Evolutionary conservation across 352 stramenopile species (phyloP).

Genomic region (Globisporangium polare): DNA sequence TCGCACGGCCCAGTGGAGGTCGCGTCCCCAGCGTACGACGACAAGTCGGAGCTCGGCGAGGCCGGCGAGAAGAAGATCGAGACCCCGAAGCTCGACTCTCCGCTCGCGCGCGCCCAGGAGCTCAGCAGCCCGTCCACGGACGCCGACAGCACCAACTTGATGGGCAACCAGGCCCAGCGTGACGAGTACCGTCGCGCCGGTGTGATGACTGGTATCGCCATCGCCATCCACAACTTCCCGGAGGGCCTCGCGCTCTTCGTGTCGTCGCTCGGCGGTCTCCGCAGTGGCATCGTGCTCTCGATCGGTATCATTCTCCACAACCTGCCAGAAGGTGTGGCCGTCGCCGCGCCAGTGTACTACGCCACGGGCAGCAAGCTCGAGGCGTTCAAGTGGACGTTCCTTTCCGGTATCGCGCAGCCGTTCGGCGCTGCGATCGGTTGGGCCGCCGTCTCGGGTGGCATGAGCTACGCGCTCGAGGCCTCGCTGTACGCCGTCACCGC

Average conservation of each 20-base stretch:
- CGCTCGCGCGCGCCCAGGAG: not conserved
- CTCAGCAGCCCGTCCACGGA: not conserved
- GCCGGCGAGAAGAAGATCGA: constrained; percentile 21
- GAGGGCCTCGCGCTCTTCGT: constrained; percentile 96
- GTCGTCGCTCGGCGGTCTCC: constrained; percentile 81
- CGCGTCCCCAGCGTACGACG: too few relatives aligned
- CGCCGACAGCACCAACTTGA: not conserved
- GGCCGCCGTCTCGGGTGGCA: constrained; percentile 36
- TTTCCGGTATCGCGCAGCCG: constrained; percentile 88
- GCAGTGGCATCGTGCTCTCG: constrained; percentile 86
- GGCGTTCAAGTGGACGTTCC: constrained; percentile 88
- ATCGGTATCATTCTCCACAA: constrained; percentile 96
- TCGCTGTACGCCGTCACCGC: constrained; percentile 90
- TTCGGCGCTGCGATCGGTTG: constrained; percentile 89
- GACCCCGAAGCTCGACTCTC: too few relatives aligned
- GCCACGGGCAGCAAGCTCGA: constrained; percentile 89
- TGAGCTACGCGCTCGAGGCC: constrained; percentile 60
- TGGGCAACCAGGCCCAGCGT: constrained; percentile 14
- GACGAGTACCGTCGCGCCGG: constrained; percentile 70
- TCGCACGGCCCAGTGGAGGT: constrained; percentile 26
- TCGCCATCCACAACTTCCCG: constrained; percentile 97
- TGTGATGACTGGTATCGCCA: constrained; percentile 90
- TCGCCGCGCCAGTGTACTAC: constrained; percentile 95
- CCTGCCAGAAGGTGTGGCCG: constrained; percentile 93
- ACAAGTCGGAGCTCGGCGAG: constrained; percentile 22